A percentile compares a stretch with the other conserved stretches of the same genome.
Evolutionary conservation across 768 basidiomycete genomes (phyloP).

Genomic region (Boletus sp.): DNA sequence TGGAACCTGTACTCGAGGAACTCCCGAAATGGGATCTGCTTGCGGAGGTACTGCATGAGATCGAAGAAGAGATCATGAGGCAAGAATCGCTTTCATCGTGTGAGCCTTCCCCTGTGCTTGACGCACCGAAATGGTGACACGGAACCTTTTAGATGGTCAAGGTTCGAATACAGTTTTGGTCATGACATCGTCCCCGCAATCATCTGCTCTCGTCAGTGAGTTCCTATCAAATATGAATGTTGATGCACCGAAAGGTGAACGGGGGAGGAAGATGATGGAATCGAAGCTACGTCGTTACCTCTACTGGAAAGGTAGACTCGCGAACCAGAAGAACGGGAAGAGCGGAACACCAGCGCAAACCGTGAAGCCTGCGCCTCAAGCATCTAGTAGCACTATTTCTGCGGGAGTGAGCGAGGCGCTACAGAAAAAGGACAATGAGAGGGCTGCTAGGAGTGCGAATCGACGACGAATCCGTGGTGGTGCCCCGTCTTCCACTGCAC

Average conservation of each 20-base stretch:
- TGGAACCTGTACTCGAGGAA: constrained; percentile 89
- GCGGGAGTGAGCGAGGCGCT: constrained; percentile 64
- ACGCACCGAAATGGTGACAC: background rate
- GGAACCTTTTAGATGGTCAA: constrained; percentile 30
- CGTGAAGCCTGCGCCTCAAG: constrained; percentile 13
- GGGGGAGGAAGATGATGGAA: constrained; percentile 79
- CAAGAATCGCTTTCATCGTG: constrained; percentile 43
- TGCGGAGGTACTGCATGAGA: constrained; percentile 83
- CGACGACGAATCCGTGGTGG: constrained; percentile 79
- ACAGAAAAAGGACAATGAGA: constrained; percentile 71
- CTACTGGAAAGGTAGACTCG: constrained; percentile 70
- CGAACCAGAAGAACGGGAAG: constrained; percentile 24
- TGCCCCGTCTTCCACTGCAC: constrained; percentile 34
- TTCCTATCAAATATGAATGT: constrained; percentile 69
- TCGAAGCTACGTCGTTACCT: constrained; percentile 69
- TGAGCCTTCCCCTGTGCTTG: constrained; percentile 1
- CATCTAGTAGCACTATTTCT: constrained; percentile 9
- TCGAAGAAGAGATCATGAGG: constrained; percentile 80
- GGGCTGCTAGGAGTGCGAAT: constrained; percentile 55
- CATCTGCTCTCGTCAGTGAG: constrained; percentile 71
- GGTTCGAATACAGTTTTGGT: constrained; percentile 79
- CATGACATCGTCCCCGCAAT: constrained; percentile 82
- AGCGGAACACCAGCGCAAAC: background rate
- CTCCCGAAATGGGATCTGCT: constrained; percentile 91
- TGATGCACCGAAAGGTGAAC: constrained; percentile 53